Evolutionary conservation across 495 filamentous ascomycete genomes (phyloP).

Genomic region (Penicillium chermesinum): DNA sequence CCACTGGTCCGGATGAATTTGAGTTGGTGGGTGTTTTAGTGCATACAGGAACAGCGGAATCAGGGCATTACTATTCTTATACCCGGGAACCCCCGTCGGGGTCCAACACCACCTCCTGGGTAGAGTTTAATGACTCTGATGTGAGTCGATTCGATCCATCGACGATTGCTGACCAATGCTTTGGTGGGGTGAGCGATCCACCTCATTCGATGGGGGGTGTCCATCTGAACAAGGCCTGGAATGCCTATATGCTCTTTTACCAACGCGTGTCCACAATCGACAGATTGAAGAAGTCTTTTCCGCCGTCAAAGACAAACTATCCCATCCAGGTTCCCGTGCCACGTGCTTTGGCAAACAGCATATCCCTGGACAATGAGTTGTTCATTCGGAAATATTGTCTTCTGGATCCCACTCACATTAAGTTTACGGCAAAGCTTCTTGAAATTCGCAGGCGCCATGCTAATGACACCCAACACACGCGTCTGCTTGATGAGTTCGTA

Average conservation of each 20-base stretch:
- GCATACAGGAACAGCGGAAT: conserved; percentile 88
- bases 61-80: conserved; percentile 96
- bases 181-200: conserved; percentile 64
- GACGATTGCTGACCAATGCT: conserved; percentile 69
- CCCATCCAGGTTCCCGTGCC: conserved; percentile 57
- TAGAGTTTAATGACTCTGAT: conserved; percentile 89
- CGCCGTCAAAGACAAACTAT: conserved; percentile 26
- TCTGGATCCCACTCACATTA: conserved; percentile 65
- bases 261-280: conserved; percentile 68
- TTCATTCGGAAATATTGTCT: conserved; percentile 76
- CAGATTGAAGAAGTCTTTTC: conserved; percentile 21
- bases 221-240: conserved; percentile 64
- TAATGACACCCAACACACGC: conserved; percentile 40
- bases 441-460: conserved; percentile 36
- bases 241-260: conserved; percentile 98
- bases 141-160: conserved; percentile 70
- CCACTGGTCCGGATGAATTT: conserved; percentile 63
- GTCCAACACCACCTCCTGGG: conserved; percentile 55
- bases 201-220: conserved; percentile 37
- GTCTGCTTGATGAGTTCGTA: conserved; percentile 54
- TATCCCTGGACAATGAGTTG: conserved; percentile 65
- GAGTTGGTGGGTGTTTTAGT: conserved; percentile 90
- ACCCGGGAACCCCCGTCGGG: conserved; percentile 70
- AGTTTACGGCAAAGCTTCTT: conserved; percentile 61
- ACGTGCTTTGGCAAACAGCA: conserved; percentile 50